Percentiles rank a stretch among this genome's conserved stretches.
These are phyloP conservation scores for Syzygium aromaticum DNA, from an alignment of 345 rosid genomes.

Conservation along the genomic window DNA sequence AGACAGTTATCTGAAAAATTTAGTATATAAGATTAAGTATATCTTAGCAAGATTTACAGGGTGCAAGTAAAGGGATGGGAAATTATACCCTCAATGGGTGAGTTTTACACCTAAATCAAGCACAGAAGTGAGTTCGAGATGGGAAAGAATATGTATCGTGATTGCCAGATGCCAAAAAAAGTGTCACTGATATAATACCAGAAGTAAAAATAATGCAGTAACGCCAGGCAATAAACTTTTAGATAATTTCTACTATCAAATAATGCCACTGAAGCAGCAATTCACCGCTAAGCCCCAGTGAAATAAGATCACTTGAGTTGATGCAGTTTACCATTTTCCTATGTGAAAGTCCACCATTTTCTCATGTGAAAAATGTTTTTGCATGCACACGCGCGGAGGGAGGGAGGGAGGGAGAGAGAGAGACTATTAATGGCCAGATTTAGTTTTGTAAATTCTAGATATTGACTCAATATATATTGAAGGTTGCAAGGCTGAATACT, in stretches of 20 bases:
- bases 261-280: neutral
- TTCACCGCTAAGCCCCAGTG: neutral
- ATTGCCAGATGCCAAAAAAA: neutral
- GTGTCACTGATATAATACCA: neutral
- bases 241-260: neutral
- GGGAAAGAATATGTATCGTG: neutral
- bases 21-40: neutral
- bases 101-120: neutral
- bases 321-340: neutral
- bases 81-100: neutral
- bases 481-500: neutral
- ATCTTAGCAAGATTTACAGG: neutral
- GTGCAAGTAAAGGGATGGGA: neutral
- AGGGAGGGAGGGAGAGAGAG: neutral
- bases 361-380: neutral
- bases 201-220: neutral
- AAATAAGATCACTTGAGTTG: neutral
- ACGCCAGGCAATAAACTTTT: neutral
- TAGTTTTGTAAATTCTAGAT: neutral
- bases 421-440: neutral
- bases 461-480: neutral
- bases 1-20: neutral
- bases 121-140: neutral
- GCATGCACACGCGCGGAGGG: neutral
- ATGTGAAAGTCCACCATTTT: neutral